These are phyloP conservation scores for Didymella pinodella DNA, from an alignment of 2,329 filamentous ascomycete genomes.

Conservation along the genomic window DNA sequence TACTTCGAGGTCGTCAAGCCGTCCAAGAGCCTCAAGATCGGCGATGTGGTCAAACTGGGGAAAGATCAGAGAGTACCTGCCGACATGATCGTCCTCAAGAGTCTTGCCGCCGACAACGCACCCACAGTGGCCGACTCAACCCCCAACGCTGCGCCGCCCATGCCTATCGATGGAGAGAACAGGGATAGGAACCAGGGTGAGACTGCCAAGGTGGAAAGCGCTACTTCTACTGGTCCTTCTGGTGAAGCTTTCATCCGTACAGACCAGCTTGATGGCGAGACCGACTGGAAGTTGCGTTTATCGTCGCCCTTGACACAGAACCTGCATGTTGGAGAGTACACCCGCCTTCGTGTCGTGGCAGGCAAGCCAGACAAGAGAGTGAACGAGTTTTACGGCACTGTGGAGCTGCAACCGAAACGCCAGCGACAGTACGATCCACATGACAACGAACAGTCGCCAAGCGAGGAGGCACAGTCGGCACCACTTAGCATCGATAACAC, in stretches of 20 bases:
- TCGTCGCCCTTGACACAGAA: constrained; percentile 86
- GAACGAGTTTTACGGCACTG: constrained; percentile 91
- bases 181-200: constrained; percentile 24
- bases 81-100: constrained; percentile 92
- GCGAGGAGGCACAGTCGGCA: constrained; percentile 61
- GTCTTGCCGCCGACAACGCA: constrained; percentile 59
- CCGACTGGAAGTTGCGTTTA: constrained; percentile 95
- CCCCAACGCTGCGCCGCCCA: constrained; percentile 14
- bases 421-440: constrained; percentile 58
- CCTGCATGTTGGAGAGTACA: constrained; percentile 75
- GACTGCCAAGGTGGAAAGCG: constrained; percentile 26
- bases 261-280: constrained; percentile 96
- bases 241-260: constrained; percentile 97
- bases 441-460: constrained; percentile 34
- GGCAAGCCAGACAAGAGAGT: constrained; percentile 93
- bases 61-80: constrained; percentile 95
- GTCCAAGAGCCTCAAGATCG: constrained; percentile 88
- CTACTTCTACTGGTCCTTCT: constrained; percentile 51
- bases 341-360: constrained; percentile 72
- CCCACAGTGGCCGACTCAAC: constrained; percentile 13
- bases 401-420: constrained; percentile 72
- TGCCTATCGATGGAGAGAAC: constrained; percentile 32
- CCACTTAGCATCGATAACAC: constrained; percentile 95
- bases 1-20: constrained; percentile 76
- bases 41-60: constrained; percentile 89